A percentile compares a stretch with the other conserved stretches of the same genome.
Evolutionary conservation across 441 rosid genomes (phyloP).

Genomic region (Iberis amara): DNA sequence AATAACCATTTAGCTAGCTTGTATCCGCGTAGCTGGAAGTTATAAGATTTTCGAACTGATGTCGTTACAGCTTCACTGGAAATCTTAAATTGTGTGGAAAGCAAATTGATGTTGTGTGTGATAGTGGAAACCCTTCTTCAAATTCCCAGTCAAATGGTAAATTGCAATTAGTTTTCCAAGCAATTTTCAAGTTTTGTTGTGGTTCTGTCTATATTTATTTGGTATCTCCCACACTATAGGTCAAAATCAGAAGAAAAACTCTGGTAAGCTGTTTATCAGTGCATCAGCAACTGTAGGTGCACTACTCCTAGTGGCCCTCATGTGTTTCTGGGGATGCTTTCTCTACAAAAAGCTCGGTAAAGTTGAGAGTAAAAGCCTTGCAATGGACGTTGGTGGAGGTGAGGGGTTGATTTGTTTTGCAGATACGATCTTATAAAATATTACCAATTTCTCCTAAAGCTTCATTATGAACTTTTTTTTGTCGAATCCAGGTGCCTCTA

Average conservation of each 20-base stretch:
- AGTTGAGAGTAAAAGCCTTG: constrained; percentile 63
- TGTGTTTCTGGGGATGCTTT: constrained; percentile 98
- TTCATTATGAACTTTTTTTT: constrained; percentile 1
- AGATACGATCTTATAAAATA: not conserved
- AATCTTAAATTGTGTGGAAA: constrained; percentile 77
- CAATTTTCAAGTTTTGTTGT: no score
- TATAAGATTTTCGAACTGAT: no score
- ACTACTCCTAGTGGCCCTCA: constrained; percentile 87
- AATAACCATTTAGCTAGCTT: not conserved
- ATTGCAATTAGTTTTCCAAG: no score
- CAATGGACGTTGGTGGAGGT: constrained; percentile 86
- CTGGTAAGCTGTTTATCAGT: constrained; percentile 59
- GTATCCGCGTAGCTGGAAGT: not conserved
- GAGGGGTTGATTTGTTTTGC: no score
- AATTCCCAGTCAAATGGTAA: no score
- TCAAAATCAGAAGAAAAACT: constrained; percentile 52
- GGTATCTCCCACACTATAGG: constrained; percentile 33
- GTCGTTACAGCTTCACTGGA: constrained; percentile 59
- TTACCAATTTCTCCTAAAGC: not conserved
- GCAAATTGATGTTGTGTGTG: constrained; percentile 40
- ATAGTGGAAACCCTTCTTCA: no score
- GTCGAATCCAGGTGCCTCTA: constrained; percentile 71
- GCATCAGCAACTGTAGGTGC: constrained; percentile 89
- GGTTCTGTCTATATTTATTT: no score
- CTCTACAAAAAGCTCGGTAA: constrained; percentile 86